Conservation (phyloP, 2,329 filamentous ascomycete genomes). For the Blastomyces emzantsi region DNA sequence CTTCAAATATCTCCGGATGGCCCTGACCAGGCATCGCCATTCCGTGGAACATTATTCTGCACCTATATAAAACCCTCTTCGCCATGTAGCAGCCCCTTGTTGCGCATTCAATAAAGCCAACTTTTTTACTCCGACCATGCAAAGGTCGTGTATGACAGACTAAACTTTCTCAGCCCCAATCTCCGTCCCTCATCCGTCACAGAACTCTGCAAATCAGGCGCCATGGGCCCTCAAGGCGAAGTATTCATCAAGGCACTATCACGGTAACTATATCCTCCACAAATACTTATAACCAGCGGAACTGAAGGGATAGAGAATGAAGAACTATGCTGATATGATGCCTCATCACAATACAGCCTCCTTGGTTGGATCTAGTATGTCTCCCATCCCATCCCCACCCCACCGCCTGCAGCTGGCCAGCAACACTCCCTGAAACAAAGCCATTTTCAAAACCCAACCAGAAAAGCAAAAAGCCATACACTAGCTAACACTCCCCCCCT, state of each 20-base stretch:
- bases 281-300: slow-evolving; percentile 2
- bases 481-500: slow-evolving; percentile 1
- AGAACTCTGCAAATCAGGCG: not conserved
- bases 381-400: not conserved
- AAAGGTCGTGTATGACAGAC: not conserved
- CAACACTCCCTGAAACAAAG: not conserved
- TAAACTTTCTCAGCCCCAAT: not conserved
- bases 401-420: not conserved
- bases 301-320: not conserved
- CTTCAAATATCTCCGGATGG: too few relatives aligned
- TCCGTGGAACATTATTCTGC: not conserved
- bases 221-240: slow-evolving; percentile 27
- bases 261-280: slow-evolving; percentile 27
- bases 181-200: not conserved
- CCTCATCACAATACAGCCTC: slow-evolving; percentile 41
- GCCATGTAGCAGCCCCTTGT: not conserved
- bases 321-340: slow-evolving; percentile 17
- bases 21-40: not conserved
- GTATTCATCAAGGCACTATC: slow-evolving; percentile 35
- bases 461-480: not conserved
- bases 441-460: not conserved
- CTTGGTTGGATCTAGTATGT: slow-evolving; percentile 65
- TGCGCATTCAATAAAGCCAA: not conserved
- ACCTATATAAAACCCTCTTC: not conserved
- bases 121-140: not conserved